These are phyloP conservation scores for Rhizopus sp. DNA, from an alignment of 371 early-diverging fungal genomes.

Conservation along the genomic window DNA sequence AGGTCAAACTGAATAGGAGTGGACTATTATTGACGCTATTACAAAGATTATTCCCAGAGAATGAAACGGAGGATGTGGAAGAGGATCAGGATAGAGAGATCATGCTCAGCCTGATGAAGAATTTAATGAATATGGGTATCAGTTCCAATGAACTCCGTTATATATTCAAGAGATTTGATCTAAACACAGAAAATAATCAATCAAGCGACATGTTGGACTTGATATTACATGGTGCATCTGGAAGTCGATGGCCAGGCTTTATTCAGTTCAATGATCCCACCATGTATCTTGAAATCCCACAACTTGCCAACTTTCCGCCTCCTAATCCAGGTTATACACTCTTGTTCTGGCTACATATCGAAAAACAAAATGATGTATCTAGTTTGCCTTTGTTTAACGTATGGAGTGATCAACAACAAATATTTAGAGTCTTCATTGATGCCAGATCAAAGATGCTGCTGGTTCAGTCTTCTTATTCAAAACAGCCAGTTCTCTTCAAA, in stretches of 20 bases:
- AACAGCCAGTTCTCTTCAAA: slow-evolving; percentile 53
- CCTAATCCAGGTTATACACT: slow-evolving; percentile 62
- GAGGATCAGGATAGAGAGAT: slow-evolving; percentile 33
- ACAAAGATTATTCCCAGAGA: slow-evolving; percentile 30
- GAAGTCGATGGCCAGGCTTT: slow-evolving; percentile 70
- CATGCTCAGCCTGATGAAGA: slow-evolving; percentile 54
- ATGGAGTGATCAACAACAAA: slow-evolving; percentile 50
- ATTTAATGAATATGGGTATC: slow-evolving; percentile 67
- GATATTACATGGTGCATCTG: slow-evolving; percentile 59
- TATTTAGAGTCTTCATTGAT: slow-evolving; percentile 50
- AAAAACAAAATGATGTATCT: slow-evolving; percentile 52
- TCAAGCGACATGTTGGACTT: slow-evolving; percentile 47
- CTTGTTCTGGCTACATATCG: slow-evolving; percentile 69
- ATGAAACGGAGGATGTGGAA: slow-evolving; percentile 8
- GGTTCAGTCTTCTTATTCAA: slow-evolving; percentile 50
- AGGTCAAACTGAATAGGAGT: slow-evolving; percentile 61
- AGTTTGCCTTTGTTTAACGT: slow-evolving; percentile 55
- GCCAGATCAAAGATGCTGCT: slow-evolving; percentile 49
- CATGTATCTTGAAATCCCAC: slow-evolving; percentile 48
- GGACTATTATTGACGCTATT: slow-evolving; percentile 58
- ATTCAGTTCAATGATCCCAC: slow-evolving; percentile 63
- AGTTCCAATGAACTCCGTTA: slow-evolving; percentile 58
- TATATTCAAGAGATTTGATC: slow-evolving; percentile 58
- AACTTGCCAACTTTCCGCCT: slow-evolving; percentile 53
- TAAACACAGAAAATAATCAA: slow-evolving; percentile 6